Evolutionary conservation across 257 asterid species (phyloP).

Genomic region (Primulina eburnea): DNA sequence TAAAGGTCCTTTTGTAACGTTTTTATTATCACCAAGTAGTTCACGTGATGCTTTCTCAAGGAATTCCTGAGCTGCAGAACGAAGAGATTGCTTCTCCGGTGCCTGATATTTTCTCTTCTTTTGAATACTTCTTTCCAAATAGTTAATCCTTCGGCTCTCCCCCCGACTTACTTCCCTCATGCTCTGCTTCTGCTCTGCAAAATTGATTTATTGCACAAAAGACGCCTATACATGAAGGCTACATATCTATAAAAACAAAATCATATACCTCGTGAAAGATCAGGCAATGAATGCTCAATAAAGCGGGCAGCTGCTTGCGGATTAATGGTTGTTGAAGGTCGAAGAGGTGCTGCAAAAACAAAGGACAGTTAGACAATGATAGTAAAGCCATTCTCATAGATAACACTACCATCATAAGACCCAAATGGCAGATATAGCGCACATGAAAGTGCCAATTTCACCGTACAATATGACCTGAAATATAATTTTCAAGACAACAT

Average conservation of each 20-base stretch:
- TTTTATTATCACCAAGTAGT: slow-evolving; percentile 76
- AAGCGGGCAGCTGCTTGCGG: slow-evolving; percentile 82
- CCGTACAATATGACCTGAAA: not conserved
- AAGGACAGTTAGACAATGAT: slow-evolving; percentile 12
- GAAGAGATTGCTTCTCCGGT: slow-evolving; percentile 69
- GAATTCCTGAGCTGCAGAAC: slow-evolving; percentile 82
- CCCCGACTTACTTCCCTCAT: slow-evolving; percentile 73
- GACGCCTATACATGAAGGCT: slow-evolving; percentile 23
- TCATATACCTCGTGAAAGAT: slow-evolving; percentile 71
- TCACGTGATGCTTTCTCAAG: slow-evolving; percentile 94
- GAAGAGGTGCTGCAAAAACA: slow-evolving; percentile 65
- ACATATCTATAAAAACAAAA: slow-evolving; percentile 4
- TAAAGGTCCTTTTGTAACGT: slow-evolving; percentile 76
- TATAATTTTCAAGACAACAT: slow-evolving; percentile 9
- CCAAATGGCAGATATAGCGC: slow-evolving; percentile 6
- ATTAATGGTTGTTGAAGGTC: slow-evolving; percentile 78
- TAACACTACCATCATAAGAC: not conserved
- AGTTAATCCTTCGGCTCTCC: slow-evolving; percentile 41
- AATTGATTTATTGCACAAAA: slow-evolving; percentile 38
- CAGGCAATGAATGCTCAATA: slow-evolving; percentile 90
- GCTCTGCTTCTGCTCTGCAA: slow-evolving; percentile 90
- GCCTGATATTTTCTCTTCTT: slow-evolving; percentile 78
- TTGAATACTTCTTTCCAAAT: slow-evolving; percentile 46
- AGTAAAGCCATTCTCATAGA: slow-evolving; percentile 7
- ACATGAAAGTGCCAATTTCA: not conserved